Evolutionary conservation across 129 eudicot species (phyloP).

Genomic region (Saposhnikovia divaricata): DNA sequence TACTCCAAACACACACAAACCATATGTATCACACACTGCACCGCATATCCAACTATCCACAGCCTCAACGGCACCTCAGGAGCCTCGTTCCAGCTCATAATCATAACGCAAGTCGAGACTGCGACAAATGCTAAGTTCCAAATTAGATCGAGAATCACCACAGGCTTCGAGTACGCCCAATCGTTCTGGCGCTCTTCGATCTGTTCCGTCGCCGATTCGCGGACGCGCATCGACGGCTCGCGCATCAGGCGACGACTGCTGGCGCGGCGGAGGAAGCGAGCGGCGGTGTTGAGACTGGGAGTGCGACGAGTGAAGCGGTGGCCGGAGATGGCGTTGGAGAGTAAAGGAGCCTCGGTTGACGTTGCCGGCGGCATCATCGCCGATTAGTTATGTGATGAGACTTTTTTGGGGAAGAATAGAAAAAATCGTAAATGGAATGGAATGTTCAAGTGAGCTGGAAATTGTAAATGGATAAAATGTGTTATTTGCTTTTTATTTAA

Average conservation of each 20-base stretch:
- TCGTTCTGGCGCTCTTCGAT: slow-evolving; percentile 37
- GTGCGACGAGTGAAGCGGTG: slow-evolving; percentile 10
- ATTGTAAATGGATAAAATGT: no score
- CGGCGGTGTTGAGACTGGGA: slow-evolving; percentile 16
- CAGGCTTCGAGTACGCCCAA: slow-evolving; percentile 36
- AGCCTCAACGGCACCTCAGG: slow-evolving; percentile 30
- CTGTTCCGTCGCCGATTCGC: slow-evolving; percentile 25
- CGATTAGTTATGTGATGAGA: background rate
- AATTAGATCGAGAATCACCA: slow-evolving; percentile 28
- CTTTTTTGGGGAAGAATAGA: background rate
- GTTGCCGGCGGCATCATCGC: slow-evolving; percentile 22
- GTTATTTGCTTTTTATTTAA: no score
- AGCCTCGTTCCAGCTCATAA: slow-evolving; percentile 17
- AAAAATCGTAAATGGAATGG: background rate
- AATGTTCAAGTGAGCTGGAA: background rate
- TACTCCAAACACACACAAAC: slow-evolving; percentile 30
- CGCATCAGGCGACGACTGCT: slow-evolving; percentile 14
- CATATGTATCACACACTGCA: slow-evolving; percentile 33
- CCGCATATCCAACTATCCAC: slow-evolving; percentile 30
- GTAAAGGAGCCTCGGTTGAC: slow-evolving; percentile 35
- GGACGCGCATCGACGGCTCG: slow-evolving; percentile 19
- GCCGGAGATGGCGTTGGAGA: slow-evolving; percentile 17
- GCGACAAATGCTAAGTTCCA: slow-evolving; percentile 33
- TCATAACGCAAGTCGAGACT: slow-evolving; percentile 21
- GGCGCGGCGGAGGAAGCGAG: slow-evolving; percentile 20